Evolutionary conservation across 148 eudicot species (phyloP).

Genomic region (Cornus florida): DNA sequence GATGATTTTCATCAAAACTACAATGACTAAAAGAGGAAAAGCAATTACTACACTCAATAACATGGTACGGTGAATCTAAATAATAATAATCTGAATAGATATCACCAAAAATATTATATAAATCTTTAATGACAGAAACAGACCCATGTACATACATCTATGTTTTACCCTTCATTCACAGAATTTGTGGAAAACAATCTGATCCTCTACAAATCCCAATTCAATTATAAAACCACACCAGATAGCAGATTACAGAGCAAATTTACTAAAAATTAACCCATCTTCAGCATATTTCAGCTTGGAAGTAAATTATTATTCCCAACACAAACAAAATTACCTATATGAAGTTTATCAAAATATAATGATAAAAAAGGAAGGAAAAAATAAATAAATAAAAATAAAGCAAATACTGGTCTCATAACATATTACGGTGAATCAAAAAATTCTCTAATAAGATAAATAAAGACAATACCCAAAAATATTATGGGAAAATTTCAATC

Average conservation of each 20-base stretch:
- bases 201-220: neutral
- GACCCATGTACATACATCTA: neutral
- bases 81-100: neutral
- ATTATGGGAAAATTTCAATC: neutral
- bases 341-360: neutral
- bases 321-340: neutral
- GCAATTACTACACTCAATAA: neutral
- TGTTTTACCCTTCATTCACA: neutral
- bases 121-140: no score
- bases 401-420: neutral
- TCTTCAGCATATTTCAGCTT: no score
- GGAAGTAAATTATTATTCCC: neutral
- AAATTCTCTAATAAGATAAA: no score
- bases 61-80: neutral
- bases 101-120: neutral
- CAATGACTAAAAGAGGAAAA: neutral
- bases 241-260: neutral
- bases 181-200: neutral
- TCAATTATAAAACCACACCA: neutral
- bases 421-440: no score
- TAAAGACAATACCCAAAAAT: no score
- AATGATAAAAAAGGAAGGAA: no score
- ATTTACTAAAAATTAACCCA: neutral
- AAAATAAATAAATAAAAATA: no score
- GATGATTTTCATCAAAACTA: neutral